A percentile compares a stretch with the other conserved stretches of the same genome.
Conservation (phyloP, 2,329 filamentous ascomycete species). For the Albifimbria verrucaria region DNA sequence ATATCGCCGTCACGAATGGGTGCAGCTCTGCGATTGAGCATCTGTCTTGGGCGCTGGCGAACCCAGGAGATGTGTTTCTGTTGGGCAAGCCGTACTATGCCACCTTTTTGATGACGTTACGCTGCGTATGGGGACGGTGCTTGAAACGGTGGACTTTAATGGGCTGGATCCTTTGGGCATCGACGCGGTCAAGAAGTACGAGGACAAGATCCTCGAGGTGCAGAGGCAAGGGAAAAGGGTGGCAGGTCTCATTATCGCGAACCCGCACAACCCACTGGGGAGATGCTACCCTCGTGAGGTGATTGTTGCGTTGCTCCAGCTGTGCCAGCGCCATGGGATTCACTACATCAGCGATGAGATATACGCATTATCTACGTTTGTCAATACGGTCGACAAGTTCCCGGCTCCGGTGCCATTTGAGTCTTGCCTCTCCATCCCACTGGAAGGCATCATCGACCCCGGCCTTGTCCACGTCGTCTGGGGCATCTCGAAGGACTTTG, state of each 20-base stretch:
- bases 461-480: conserved; percentile 48
- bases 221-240: conserved; percentile 36
- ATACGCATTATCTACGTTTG: conserved; percentile 50
- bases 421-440: conserved; percentile 42
- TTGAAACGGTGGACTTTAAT: conserved; percentile 41
- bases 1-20: conserved; percentile 36
- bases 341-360: conserved; percentile 51
- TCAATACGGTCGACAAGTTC: conserved; percentile 29
- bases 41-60: conserved; percentile 33
- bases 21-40: conserved; percentile 39
- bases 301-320: conserved; percentile 37
- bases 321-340: conserved; percentile 45
- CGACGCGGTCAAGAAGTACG: conserved; percentile 40
- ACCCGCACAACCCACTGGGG: conserved; percentile 51
- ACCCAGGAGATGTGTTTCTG: conserved; percentile 37
- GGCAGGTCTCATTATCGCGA: conserved; percentile 46
- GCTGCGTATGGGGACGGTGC: conserved; percentile 35
- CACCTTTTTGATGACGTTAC: conserved; percentile 44
- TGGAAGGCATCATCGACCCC: conserved; percentile 42
- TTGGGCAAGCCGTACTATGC: conserved; percentile 45
- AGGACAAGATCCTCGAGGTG: conserved; percentile 35
- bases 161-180: conserved; percentile 39
- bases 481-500: conserved; percentile 50
- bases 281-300: conserved; percentile 39
- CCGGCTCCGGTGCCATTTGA: conserved; percentile 33